Percentiles rank a stretch among this genome's conserved stretches.
Evolutionary conservation across 352 stramenopile species (phyloP).

Genomic region (Globisporangium barbulae): DNA sequence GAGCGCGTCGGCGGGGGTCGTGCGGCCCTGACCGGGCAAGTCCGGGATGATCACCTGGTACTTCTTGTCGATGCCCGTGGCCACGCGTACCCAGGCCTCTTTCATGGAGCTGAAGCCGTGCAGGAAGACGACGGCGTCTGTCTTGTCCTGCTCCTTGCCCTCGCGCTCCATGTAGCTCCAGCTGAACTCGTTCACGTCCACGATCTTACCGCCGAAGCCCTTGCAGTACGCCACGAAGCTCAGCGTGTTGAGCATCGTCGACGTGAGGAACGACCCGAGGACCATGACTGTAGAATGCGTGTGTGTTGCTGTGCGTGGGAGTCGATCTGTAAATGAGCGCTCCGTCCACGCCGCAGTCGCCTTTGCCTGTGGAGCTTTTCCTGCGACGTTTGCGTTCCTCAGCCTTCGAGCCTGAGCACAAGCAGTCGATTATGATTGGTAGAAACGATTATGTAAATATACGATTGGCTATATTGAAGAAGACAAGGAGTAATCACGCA

Average conservation of each 20-base stretch:
- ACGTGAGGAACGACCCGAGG: slow-evolving; percentile 21
- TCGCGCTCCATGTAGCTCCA: slow-evolving; percentile 76
- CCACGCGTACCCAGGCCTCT: slow-evolving; percentile 60
- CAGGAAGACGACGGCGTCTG: slow-evolving; percentile 64
- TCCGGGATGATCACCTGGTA: slow-evolving; percentile 66
- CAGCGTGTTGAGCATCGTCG: slow-evolving; percentile 36
- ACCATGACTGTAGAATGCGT: slow-evolving; percentile 13
- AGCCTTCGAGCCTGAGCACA: background rate
- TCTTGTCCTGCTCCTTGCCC: slow-evolving; percentile 25
- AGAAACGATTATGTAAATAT: background rate
- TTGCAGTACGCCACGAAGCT: slow-evolving; percentile 50
- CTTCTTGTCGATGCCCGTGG: slow-evolving; percentile 45
- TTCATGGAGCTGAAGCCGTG: slow-evolving; percentile 77
- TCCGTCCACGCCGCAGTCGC: background rate
- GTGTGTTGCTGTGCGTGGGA: background rate
- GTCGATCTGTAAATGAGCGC: background rate
- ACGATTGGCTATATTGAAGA: background rate
- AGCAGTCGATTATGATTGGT: background rate
- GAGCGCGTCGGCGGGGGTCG: slow-evolving; percentile 39
- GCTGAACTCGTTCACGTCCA: slow-evolving; percentile 48
- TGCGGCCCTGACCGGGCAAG: slow-evolving; percentile 59
- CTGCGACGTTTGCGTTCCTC: background rate
- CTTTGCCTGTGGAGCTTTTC: background rate
- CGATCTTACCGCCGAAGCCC: slow-evolving; percentile 49
- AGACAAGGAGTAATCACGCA: background rate